Conservation (phyloP, 495 filamentous ascomycete species). For the Neurospora discreta region DNA sequence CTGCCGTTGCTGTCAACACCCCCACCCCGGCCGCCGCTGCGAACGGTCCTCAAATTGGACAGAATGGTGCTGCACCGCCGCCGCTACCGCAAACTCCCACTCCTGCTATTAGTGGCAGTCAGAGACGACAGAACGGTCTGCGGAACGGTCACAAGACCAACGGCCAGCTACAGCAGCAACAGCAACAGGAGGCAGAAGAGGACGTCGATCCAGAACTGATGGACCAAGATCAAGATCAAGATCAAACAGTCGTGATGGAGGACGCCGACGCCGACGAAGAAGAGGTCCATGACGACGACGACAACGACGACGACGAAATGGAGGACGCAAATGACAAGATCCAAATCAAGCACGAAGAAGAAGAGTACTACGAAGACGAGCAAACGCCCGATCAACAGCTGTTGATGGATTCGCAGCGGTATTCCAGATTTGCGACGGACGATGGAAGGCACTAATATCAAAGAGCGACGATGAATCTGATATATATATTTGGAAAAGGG, state of each 20-base stretch:
- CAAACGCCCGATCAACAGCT: neutral
- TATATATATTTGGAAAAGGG: neutral
- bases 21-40: neutral
- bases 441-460: neutral
- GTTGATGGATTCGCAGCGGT: neutral
- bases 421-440: neutral
- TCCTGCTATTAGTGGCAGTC: neutral
- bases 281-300: too few relatives aligned
- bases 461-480: neutral
- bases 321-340: too few relatives aligned
- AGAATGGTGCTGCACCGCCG: too few relatives aligned
- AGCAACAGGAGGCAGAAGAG: neutral
- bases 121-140: too few relatives aligned
- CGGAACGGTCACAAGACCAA: too few relatives aligned
- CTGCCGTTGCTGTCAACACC: neutral
- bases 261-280: neutral
- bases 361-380: neutral
- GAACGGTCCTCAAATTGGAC: neutral
- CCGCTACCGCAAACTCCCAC: too few relatives aligned
- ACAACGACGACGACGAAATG: too few relatives aligned
- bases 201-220: neutral
- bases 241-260: neutral
- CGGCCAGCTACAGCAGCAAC: neutral
- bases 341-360: slow-evolving; percentile 2
- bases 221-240: neutral